Percentiles rank a stretch among this genome's conserved stretches.
phyloP scores from a whole-genome alignment of 1,284 basidiomycete genomes.

The Boletus smithii region DNA sequence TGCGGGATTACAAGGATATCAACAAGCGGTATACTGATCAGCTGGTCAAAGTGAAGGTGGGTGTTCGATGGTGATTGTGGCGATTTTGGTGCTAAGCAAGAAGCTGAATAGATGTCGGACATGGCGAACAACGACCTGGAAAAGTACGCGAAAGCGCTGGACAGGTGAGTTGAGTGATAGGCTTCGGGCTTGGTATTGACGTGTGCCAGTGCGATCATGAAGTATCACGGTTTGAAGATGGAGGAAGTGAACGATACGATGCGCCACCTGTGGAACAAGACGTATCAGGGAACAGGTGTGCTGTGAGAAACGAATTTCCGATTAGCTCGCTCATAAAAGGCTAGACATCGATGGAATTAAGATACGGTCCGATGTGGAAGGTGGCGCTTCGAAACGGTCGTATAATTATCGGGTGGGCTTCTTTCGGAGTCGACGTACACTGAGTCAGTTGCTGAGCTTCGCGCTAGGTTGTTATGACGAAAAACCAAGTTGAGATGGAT shows the following conservation, averaged over 20 bases:
- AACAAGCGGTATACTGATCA: constrained; percentile 86
- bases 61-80: constrained; percentile 1
- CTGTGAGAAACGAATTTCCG: constrained; percentile 8
- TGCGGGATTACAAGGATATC: constrained; percentile 86
- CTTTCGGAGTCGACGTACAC: constrained; percentile 4
- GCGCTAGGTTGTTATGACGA: constrained; percentile 91
- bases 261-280: constrained; percentile 96
- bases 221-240: constrained; percentile 99
- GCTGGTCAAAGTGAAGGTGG: constrained; percentile 90
- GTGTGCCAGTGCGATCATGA: constrained; percentile 88
- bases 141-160: constrained; percentile 94
- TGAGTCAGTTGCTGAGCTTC: constrained; percentile 25
- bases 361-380: constrained; percentile 92
- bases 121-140: constrained; percentile 94
- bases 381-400: constrained; percentile 80
- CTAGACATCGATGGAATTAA: constrained; percentile 96
- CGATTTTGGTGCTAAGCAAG: neutral
- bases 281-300: constrained; percentile 95
- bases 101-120: constrained; percentile 66
- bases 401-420: constrained; percentile 92
- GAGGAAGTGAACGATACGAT: constrained; percentile 98
- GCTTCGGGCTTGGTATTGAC: constrained; percentile 8
- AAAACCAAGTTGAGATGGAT: constrained; percentile 98
- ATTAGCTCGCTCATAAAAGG: constrained; percentile 17
- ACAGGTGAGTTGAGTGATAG: constrained; percentile 60